phyloP scores from a whole-genome alignment of 805 yeast genomes.

The Ogataea henricii region DNA sequence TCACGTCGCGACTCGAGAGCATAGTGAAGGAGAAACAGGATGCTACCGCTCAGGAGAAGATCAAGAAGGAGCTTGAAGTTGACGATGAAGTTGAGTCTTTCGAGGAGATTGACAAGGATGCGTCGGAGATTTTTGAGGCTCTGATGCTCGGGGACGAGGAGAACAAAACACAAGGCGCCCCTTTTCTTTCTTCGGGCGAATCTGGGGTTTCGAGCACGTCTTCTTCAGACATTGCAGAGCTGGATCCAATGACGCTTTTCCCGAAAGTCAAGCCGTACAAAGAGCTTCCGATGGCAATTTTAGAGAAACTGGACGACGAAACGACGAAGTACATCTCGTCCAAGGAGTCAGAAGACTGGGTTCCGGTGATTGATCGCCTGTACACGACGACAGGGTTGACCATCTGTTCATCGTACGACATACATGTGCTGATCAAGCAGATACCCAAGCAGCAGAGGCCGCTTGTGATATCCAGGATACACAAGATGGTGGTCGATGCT shows the following conservation, averaged over 20 bases:
- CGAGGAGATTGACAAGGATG: slow-evolving; percentile 27
- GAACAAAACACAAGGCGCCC: neutral
- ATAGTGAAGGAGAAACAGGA: slow-evolving; percentile 24
- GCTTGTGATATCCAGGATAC: slow-evolving; percentile 38
- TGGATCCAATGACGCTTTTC: slow-evolving; percentile 22
- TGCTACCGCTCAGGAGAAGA: slow-evolving; percentile 16
- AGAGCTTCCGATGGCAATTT: slow-evolving; percentile 40
- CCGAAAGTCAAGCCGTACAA: slow-evolving; percentile 29
- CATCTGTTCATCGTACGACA: slow-evolving; percentile 37
- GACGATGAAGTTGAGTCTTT: slow-evolving; percentile 19
- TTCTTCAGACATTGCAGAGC: neutral
- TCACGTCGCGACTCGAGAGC: slow-evolving; percentile 33
- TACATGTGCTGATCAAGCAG: slow-evolving; percentile 37
- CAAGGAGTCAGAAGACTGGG: slow-evolving; percentile 48
- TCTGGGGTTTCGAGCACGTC: neutral
- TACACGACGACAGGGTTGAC: slow-evolving; percentile 38
- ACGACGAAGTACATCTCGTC: slow-evolving; percentile 42
- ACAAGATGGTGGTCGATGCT: slow-evolving; percentile 40
- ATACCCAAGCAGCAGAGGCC: slow-evolving; percentile 45
- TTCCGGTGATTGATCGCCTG: slow-evolving; percentile 42
- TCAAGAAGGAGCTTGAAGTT: slow-evolving; percentile 23
- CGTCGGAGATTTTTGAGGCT: slow-evolving; percentile 31
- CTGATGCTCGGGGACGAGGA: slow-evolving; percentile 23
- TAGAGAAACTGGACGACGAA: slow-evolving; percentile 39
- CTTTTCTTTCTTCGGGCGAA: neutral